Base-by-base conservation (phyloP, 1,139 yeast species). In the Hansenula lynferdii region DNA sequence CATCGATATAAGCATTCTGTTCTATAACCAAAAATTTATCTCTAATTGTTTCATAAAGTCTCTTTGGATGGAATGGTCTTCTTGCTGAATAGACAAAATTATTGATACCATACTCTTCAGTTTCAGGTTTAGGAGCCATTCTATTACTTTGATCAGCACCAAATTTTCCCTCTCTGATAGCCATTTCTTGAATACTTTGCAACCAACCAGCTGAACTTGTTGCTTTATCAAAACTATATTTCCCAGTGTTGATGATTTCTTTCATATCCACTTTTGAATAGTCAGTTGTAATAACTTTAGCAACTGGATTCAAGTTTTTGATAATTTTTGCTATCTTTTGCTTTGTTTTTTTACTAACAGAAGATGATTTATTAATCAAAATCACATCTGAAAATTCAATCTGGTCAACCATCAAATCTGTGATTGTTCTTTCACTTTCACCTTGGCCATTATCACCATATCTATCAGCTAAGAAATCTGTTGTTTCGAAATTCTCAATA, bases 191-290 rank as follows among this genome's bases (percentile, higher is more conserved):
- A 20, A 69, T 54, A 44, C 70, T 65, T 41, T 64, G 67, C 34
- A 69, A 53, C 74, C 74, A 69, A 5, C 74, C 74, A 8, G 74
- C 69, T n/a, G 71, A 61, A 2, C 69, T 54, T 8, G 67, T 49
- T 1, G 71, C 70, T 33, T 62, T 64, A 22, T 67, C 70, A 49
- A 65, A 69, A 35, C 62, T 64, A 47, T 58, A 68, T 18, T 51
- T 44, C 5, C 57, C 56, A 2, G 72, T 67, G 40, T 61, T 57
- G 24, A 69, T 40, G 7, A 69, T 58, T 19, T 61, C 60, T 6
- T 47, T 47, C 12, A 65, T 44, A 31, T 61, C 63, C n/a, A 69
- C 60, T 26, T 63, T 60, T 29, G 67, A 58, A 37, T 64, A 67
- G 43, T 65, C 60, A 2, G 70, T 51, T 21, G 48, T 48, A 12